Conservation (phyloP, 192 early-diverging fungal genomes). For the Coemansia sp. region DNA sequence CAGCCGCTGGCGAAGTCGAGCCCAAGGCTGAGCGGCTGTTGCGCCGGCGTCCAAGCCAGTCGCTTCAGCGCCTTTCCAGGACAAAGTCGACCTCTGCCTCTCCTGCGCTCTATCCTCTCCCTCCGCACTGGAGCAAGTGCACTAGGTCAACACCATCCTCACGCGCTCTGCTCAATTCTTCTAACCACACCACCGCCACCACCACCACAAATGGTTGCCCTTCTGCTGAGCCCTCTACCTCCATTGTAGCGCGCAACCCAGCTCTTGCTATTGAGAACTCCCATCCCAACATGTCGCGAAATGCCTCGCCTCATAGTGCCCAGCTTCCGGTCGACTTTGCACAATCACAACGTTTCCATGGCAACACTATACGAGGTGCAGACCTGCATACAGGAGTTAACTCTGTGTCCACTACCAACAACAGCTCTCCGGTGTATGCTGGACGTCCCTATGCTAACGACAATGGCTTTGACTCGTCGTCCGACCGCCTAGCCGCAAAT, state of each 20-base stretch:
- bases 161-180: not conserved
- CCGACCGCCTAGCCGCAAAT: constrained; percentile 14
- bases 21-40: not conserved
- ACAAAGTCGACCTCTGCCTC: not conserved
- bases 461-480: constrained; percentile 42
- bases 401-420: constrained; percentile 3
- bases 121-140: constrained; percentile 26
- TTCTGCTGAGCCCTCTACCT: not conserved
- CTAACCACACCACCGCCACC: constrained; percentile 1
- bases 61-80: not conserved
- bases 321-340: constrained; percentile 11
- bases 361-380: not conserved
- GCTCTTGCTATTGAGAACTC: not conserved
- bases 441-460: constrained; percentile 13
- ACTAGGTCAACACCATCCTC: not conserved
- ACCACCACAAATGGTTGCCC: not conserved
- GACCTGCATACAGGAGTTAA: not conserved
- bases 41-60: not conserved
- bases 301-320: constrained; percentile 8
- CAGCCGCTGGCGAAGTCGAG: not conserved
- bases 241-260: constrained; percentile 23
- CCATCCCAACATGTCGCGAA: not conserved
- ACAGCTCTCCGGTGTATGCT: constrained; percentile 13
- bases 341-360: constrained; percentile 3
- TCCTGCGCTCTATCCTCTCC: constrained; percentile 5